These are phyloP conservation scores for Pneumocystis jirovecii DNA, from an alignment of 1,139 yeast genomes.

Conservation along the genomic window DNA sequence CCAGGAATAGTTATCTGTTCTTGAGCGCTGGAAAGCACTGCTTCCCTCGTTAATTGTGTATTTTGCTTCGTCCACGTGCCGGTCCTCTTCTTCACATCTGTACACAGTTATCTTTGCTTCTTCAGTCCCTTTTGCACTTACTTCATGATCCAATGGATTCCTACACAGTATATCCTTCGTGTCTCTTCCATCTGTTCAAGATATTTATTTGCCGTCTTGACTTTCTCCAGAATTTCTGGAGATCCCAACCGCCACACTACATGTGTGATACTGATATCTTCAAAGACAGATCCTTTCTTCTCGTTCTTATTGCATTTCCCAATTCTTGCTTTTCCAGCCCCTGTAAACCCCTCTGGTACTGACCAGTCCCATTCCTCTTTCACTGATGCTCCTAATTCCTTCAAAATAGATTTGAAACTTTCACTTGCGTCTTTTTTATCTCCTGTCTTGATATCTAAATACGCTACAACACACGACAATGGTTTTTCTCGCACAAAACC, in stretches of 20 bases:
- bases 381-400: conserved; percentile 13
- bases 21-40: conserved; percentile 1
- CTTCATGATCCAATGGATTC: not conserved
- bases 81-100: not conserved
- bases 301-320: no score
- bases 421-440: conserved; percentile 14
- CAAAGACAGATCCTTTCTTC: conserved; percentile 7
- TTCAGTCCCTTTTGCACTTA: not conserved
- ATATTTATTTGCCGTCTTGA: not conserved
- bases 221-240: not conserved
- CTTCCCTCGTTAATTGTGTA: not conserved
- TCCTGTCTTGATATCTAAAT: conserved; percentile 12
- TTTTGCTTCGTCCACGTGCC: not conserved
- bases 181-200: not conserved
- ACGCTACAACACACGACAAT: conserved; percentile 10
- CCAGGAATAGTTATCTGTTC: no score
- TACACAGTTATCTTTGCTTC: conserved; percentile 1
- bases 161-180: not conserved
- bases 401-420: conserved; percentile 8
- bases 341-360: conserved; percentile 8
- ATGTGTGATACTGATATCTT: not conserved
- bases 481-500: not conserved
- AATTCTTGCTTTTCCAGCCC: conserved; percentile 4
- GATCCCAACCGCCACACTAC: not conserved
- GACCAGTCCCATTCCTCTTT: conserved; percentile 1